Evolutionary conservation across 371 early-diverging fungal genomes (phyloP).

Genomic region (Polyrhizophydium stewartii): DNA sequence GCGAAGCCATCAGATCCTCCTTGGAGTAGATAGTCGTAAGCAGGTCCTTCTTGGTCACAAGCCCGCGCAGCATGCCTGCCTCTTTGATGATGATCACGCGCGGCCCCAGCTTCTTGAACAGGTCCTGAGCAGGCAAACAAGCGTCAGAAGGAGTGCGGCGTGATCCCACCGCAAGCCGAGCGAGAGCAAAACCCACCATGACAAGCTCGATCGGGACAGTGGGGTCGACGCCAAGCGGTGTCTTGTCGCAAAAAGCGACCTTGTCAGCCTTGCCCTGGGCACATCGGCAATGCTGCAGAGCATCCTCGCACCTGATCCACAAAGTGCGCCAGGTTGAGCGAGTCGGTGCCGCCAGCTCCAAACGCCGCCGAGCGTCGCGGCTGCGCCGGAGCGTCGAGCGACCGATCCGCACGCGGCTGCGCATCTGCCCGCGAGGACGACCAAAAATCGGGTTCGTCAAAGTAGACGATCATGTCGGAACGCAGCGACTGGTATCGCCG

Average conservation of each 20-base stretch:
- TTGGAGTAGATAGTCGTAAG: conserved; percentile 23
- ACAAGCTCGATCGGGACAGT: conserved; percentile 30
- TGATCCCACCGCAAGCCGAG: not conserved
- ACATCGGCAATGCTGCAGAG: conserved; percentile 1
- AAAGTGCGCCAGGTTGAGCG: not conserved
- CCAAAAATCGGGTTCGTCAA: conserved; percentile 13
- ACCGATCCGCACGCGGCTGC: not conserved
- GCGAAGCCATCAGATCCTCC: conserved; percentile 12
- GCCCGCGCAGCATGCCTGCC: conserved; percentile 27
- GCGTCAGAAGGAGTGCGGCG: not conserved
- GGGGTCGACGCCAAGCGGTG: conserved; percentile 34
- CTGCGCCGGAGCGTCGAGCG: not conserved
- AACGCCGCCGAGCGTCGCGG: not conserved
- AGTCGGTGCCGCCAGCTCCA: not conserved
- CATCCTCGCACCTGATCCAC: not conserved
- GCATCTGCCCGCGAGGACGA: not conserved
- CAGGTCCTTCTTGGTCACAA: conserved; percentile 47
- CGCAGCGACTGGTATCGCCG: not conserved
- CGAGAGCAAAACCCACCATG: conserved; percentile 13
- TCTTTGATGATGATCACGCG: conserved; percentile 32
- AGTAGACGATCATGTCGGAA: conserved; percentile 12
- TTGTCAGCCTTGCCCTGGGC: no score
- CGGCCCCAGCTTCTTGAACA: conserved; percentile 47
- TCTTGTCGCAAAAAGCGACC: no score
- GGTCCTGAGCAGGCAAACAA: conserved; percentile 20